These are phyloP conservation scores for Lentinus brumalis DNA, from an alignment of 768 basidiomycete genomes.

Conservation along the genomic window DNA sequence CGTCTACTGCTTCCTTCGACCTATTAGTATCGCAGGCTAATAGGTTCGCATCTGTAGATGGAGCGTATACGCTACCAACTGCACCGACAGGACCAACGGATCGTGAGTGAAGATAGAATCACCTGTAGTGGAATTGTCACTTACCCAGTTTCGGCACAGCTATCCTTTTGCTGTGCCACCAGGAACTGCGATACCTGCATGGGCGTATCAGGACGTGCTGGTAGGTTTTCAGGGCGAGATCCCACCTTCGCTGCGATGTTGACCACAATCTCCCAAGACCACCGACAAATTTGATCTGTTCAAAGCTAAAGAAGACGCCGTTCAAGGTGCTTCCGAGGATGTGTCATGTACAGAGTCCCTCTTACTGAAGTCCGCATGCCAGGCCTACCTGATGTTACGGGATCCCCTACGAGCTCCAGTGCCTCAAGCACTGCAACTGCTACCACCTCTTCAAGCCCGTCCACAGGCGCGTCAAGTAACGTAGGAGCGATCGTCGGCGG, in stretches of 20 bases:
- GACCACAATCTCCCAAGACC: no score
- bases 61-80: no score
- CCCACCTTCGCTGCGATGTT: no score
- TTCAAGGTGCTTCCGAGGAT: no score
- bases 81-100: no score
- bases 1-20: neutral
- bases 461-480: neutral
- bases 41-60: no score
- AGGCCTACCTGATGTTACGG: neutral
- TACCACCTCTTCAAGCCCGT: neutral
- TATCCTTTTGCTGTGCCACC: neutral
- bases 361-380: no score
- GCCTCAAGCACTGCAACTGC: neutral
- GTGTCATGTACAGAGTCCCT: no score
- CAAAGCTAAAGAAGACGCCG: no score
- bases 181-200: slow-evolving; percentile 1
- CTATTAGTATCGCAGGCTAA: no score
- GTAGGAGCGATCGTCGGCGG: neutral
- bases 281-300: no score
- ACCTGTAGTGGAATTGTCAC: neutral
- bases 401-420: neutral
- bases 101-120: no score
- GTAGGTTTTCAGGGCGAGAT: neutral
- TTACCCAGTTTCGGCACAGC: neutral
- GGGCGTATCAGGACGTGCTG: neutral